Conservation (phyloP, 805 yeast species). For the Yamadazyma paraphyllophila region DNA sequence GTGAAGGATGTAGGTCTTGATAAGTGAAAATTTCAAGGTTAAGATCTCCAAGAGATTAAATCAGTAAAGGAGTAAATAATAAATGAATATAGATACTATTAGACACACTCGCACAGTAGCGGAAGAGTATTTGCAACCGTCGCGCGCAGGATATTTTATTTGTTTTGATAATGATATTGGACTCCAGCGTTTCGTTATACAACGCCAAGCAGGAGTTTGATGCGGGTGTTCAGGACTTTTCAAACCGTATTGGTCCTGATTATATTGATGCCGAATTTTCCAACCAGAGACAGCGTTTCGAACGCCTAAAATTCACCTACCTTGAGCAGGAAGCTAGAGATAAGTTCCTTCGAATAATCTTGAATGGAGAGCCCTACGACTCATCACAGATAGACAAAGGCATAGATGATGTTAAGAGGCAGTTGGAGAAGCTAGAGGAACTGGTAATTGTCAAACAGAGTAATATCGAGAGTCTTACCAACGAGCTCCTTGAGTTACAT, state of each 20-base stretch:
- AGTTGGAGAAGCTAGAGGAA: slow-evolving; percentile 24
- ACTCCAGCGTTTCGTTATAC: slow-evolving; percentile 10
- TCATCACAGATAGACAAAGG: slow-evolving; percentile 21
- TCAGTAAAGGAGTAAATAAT: not conserved
- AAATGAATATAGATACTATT: not conserved
- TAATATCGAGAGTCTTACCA: slow-evolving; percentile 26
- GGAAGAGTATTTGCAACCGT: not conserved
- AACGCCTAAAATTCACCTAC: slow-evolving; percentile 60
- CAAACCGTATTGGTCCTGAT: slow-evolving; percentile 24
- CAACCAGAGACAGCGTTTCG: slow-evolving; percentile 42
- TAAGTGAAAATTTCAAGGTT: slow-evolving; percentile 1
- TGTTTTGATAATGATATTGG: slow-evolving; percentile 6
- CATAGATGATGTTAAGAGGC: slow-evolving; percentile 19
- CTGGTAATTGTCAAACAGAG: slow-evolving; percentile 26
- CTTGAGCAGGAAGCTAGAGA: slow-evolving; percentile 73
- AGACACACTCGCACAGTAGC: not conserved
- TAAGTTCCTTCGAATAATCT: slow-evolving; percentile 54
- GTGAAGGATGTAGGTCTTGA: slow-evolving; percentile 31
- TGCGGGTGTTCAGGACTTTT: slow-evolving; percentile 11
- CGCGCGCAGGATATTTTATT: not conserved
- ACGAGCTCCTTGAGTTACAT: slow-evolving; percentile 25
- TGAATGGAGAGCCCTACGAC: slow-evolving; percentile 18
- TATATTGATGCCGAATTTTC: slow-evolving; percentile 33
- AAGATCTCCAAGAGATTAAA: too few relatives aligned
- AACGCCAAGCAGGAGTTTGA: slow-evolving; percentile 16